Conservation (phyloP, 805 yeast genomes). For the Priceomyces castillae region DNA sequence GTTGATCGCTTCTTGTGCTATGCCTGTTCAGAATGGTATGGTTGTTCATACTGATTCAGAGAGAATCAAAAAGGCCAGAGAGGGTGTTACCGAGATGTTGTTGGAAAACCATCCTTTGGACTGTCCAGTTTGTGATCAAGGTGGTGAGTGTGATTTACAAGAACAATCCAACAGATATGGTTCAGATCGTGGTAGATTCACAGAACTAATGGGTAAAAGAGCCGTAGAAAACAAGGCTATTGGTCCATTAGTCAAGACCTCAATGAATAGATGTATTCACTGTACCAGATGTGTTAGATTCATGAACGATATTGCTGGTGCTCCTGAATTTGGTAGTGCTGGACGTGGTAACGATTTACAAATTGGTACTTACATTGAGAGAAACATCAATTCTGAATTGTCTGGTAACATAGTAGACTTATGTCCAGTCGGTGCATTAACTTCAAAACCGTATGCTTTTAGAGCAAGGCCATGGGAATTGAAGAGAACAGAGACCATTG, state of each 20-base stretch:
- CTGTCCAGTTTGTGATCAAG: constrained; percentile 92
- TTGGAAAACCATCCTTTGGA: constrained; percentile 88
- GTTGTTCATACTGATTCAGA: constrained; percentile 77
- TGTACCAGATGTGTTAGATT: constrained; percentile 90
- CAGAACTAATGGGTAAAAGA: constrained; percentile 78
- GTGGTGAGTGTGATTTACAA: constrained; percentile 92
- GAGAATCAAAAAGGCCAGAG: constrained; percentile 78
- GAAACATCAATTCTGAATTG: constrained; percentile 79
- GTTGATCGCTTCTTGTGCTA: constrained; percentile 86
- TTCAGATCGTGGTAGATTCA: constrained; percentile 80
- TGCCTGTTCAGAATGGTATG: constrained; percentile 91
- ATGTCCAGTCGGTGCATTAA: constrained; percentile 91
- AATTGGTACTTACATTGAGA: constrained; percentile 84
- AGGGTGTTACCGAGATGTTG: constrained; percentile 86
- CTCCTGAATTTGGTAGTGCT: constrained; percentile 83
- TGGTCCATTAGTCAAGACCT: constrained; percentile 85
- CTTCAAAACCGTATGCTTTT: constrained; percentile 89
- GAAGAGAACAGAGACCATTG: constrained; percentile 83
- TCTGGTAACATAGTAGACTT: constrained; percentile 84
- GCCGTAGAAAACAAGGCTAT: constrained; percentile 89
- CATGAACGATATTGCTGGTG: constrained; percentile 89
- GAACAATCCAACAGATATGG: constrained; percentile 85
- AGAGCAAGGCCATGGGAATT: constrained; percentile 92
- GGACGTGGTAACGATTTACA: constrained; percentile 93
- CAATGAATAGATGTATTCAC: constrained; percentile 90